A percentile compares a stretch with the other conserved stretches of the same genome.
phyloP scores from a whole-genome alignment of 768 basidiomycete genomes.

The Coprinopsis strossmayeri region DNA sequence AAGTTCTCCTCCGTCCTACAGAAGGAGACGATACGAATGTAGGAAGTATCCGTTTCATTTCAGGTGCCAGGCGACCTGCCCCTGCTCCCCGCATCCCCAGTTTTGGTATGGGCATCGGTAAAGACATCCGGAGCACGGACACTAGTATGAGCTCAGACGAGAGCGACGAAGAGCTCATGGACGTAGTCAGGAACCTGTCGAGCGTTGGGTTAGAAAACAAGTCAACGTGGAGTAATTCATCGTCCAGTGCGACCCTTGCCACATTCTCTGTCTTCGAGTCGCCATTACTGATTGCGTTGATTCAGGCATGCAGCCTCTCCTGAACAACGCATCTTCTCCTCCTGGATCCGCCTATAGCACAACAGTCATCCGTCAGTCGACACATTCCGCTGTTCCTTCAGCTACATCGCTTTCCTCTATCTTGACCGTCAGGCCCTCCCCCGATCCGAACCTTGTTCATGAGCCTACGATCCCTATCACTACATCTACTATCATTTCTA shows the following conservation, averaged over 20 bases:
- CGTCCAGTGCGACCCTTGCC: constrained; percentile 6
- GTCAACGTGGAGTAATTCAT: constrained; percentile 27
- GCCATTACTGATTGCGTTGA: constrained; percentile 12
- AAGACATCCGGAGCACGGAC: constrained; percentile 38
- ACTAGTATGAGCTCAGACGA: constrained; percentile 33
- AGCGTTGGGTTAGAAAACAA: constrained; percentile 41
- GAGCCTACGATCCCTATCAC: constrained; percentile 33
- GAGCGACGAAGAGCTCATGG: constrained; percentile 63
- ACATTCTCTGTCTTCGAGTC: background rate
- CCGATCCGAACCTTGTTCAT: constrained; percentile 41
- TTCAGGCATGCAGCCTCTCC: constrained; percentile 49
- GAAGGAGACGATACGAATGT: constrained; percentile 70
- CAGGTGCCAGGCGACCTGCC: constrained; percentile 52
- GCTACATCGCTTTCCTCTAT: constrained; percentile 64
- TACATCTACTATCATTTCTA: constrained; percentile 15
- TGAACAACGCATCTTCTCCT: constrained; percentile 29
- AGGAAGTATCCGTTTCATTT: constrained; percentile 81
- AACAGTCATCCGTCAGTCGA: constrained; percentile 52
- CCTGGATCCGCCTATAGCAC: constrained; percentile 60
- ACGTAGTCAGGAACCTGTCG: constrained; percentile 50
- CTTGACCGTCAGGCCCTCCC: constrained; percentile 58
- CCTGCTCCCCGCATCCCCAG: constrained; percentile 76
- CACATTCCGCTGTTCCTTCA: constrained; percentile 25
- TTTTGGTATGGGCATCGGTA: constrained; percentile 69
- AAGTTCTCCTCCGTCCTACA: constrained; percentile 62